Evolutionary conservation across 1,284 basidiomycete genomes (phyloP).

Genomic region (Trichosporon sp.): DNA sequence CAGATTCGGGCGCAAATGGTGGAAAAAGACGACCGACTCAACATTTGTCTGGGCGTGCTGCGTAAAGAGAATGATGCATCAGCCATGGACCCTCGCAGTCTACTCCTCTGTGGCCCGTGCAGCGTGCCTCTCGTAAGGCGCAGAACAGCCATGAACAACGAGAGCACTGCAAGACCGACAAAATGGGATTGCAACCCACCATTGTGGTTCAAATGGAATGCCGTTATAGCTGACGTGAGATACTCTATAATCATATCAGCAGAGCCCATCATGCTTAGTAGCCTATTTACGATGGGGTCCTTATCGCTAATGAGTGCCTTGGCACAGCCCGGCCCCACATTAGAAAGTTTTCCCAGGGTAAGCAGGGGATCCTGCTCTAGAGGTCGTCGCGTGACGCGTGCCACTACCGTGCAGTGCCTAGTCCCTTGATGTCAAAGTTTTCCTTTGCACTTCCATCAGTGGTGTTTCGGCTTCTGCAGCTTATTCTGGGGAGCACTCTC

Average conservation of each 20-base stretch:
- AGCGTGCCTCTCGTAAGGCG: not conserved
- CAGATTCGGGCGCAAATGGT: not conserved
- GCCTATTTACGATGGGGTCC: not conserved
- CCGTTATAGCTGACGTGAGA: conserved; percentile 1
- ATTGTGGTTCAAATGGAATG: conserved; percentile 3
- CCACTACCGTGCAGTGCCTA: not conserved
- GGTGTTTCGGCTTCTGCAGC: not conserved
- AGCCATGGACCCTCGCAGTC: not conserved
- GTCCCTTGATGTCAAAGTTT: not conserved
- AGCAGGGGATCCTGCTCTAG: not conserved
- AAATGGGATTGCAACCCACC: not conserved
- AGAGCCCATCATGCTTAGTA: not conserved
- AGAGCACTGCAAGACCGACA: not conserved
- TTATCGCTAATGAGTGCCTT: not conserved
- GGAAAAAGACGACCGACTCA: not conserved
- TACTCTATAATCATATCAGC: not conserved
- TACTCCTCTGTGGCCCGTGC: not conserved
- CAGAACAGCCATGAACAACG: not conserved
- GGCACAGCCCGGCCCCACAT: not conserved
- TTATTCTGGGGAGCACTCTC: not conserved
- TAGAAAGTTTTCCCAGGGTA: not conserved
- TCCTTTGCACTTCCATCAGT: not conserved
- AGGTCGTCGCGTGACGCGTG: not conserved
- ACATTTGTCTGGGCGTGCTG: not conserved
- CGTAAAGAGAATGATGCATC: not conserved